Conservation (phyloP, 2,329 filamentous ascomycete genomes). For the Cordyceps javanica region DNA sequence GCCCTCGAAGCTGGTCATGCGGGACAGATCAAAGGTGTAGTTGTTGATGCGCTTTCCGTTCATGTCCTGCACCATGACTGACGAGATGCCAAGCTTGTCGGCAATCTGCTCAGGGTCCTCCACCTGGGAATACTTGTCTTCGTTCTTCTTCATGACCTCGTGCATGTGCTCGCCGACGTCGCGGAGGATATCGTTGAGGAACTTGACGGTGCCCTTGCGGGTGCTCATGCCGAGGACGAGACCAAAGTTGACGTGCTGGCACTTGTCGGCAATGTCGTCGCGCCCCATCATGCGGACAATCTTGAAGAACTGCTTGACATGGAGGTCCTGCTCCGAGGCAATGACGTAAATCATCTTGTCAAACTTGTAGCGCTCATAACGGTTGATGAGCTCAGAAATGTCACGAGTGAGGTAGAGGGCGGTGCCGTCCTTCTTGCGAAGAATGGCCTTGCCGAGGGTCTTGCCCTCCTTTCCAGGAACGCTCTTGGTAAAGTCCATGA, state of each 20-base stretch:
- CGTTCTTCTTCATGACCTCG: conserved; percentile 89
- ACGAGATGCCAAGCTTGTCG: conserved; percentile 74
- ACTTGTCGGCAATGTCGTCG: conserved; percentile 59
- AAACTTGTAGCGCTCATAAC: conserved; percentile 57
- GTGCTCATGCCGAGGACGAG: conserved; percentile 66
- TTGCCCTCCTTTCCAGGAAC: conserved; percentile 61
- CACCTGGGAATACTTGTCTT: conserved; percentile 84
- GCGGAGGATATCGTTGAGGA: conserved; percentile 57
- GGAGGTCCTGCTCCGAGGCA: conserved; percentile 64
- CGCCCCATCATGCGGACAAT: conserved; percentile 67
- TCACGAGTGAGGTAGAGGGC: conserved; percentile 74
- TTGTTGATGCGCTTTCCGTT: conserved; percentile 74
- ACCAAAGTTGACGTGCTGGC: conserved; percentile 71
- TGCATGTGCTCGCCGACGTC: conserved; percentile 95
- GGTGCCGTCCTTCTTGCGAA: conserved; percentile 68
- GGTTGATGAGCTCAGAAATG: conserved; percentile 65
- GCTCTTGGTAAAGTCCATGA: conserved; percentile 66
- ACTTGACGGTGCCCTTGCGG: conserved; percentile 68
- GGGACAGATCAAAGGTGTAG: conserved; percentile 70
- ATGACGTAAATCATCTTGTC: conserved; percentile 80
- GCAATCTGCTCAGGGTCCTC: conserved; percentile 75
- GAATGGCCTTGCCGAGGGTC: conserved; percentile 62
- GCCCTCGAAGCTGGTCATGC: conserved; percentile 78
- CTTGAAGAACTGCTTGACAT: conserved; percentile 70
- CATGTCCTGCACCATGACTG: conserved; percentile 97